Base-by-base conservation (phyloP, 2,329 filamentous ascomycete genomes). In the Fonsecaea monophora region DNA sequence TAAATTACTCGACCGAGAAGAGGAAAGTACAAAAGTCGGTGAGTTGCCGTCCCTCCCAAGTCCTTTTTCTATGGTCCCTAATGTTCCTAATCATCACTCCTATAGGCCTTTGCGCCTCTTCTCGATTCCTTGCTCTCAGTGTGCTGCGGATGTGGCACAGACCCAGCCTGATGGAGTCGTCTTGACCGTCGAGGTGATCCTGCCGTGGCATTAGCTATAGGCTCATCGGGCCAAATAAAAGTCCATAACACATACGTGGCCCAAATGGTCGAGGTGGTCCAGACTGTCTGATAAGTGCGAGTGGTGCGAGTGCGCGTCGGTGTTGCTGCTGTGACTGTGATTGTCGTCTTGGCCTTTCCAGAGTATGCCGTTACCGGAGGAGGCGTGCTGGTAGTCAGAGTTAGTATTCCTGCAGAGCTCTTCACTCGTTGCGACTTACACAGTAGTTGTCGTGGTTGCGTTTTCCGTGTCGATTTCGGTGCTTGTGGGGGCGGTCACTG, bases 291-390 rank as follows among this genome's bases (percentile, higher is more conserved):
- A 55, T 68, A 68, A 3, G 53, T 53, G 35, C 56, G 64, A n/a
- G 56, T 57, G 6, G 62, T 63, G 4, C 63, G 65, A 7, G 65
- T 68, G 10, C 68, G 68, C 9, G 69, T 71, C 1, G 67, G 67
- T 9, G 69, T 69, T 6, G 69, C 56, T n/a, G 62, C 60, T 12
- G 70, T 72, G 40, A 71, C 45, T 12, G 70, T 72, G 54, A 50
- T 65, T 3, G 67, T 71, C 12, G 63, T 66, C 53, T 53, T 62
- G 15, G 63, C 66, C 45, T 59, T 60, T 42, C 69, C 69, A 40
- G 64, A 61, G 55, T 67, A 68, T 37, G 63, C 69, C n/a, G 70
- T 72, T 13, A 70, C 66, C 8, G 69, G 60, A n/a, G 65, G 18
- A 1, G 70, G 69, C 18, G 65, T 71, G 42, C 67, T 71, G 21